Evolutionary conservation across 1,284 basidiomycete genomes (phyloP), one percentile per base, ranked within the genome.

Genomic region (Pterula multifida): DNA sequence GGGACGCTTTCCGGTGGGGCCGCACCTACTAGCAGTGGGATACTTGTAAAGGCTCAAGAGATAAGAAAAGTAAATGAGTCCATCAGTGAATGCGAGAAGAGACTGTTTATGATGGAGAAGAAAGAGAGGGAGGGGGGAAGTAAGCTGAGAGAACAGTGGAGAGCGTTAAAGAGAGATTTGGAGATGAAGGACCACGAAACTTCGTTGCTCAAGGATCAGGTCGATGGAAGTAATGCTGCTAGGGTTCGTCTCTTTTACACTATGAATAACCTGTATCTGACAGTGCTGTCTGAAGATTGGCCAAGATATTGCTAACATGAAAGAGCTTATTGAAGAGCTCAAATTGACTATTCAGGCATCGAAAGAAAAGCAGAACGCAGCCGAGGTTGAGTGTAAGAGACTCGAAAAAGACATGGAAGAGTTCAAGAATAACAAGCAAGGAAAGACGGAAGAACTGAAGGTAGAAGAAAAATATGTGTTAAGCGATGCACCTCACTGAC

Each of bases 361-460:
- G 3, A 81, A 85, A 61, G 73, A 81, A 51, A 87, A 89, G 60
- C 87, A 95, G 62, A 78, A 79, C 57, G 73, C 70, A 1, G 90
- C 91, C 0, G 70, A 82, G 50, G 80, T 73, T 0, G 93, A 98
- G 55, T 80, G 81, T 61, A 83, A 83, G 68, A 87, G 85, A 56
- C 80, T 98, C 22, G 89, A 98, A 67, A 85, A 85, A 61, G 96
- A 99, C 63, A 98, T 98, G 92, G 81, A 81, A 50, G 96, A 98
- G 71, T 97, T 98, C 70, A 94, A 96, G 71, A 85, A 92, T 65
- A 94, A 99, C 72, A 96, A 97, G 65, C 95, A 97, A 52, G 90
- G 90, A 46, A 98, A 98, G 69, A 87, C 94, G 50, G 88, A 88
- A 36, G 87, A 98, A 64, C 79, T 98, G 58, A 95, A 93, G 73